Evolutionary conservation across 2,329 filamentous ascomycete species (phyloP).

Genomic region (Cytospora leucostoma): DNA sequence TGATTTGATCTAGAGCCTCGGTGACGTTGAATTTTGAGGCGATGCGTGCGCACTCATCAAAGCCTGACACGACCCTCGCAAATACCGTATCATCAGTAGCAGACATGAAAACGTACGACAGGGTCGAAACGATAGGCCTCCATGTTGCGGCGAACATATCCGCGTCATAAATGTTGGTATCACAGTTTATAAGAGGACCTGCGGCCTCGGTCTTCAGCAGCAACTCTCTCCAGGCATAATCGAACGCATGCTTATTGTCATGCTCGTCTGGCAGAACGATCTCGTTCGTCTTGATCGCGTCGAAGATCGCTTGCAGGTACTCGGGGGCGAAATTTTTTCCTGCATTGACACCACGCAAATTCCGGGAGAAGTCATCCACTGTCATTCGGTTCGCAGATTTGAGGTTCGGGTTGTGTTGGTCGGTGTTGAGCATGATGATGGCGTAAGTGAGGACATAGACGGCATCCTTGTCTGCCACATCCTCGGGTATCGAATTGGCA

Average conservation of each 20-base stretch:
- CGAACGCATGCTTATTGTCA: constrained; percentile 93
- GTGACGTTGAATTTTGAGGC: constrained; percentile 80
- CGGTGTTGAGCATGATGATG: constrained; percentile 96
- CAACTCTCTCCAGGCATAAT: constrained; percentile 96
- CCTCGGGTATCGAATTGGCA: constrained; percentile 66
- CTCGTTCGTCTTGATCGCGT: constrained; percentile 89
- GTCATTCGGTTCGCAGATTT: constrained; percentile 81
- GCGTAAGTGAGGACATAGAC: constrained; percentile 92
- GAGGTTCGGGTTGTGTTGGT: constrained; percentile 93
- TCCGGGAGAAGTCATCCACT: constrained; percentile 77
- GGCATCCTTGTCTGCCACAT: constrained; percentile 81
- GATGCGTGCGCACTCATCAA: constrained; percentile 93
- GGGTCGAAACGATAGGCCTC: constrained; percentile 89
- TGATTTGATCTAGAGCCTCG: constrained; percentile 89
- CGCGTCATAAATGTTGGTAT: constrained; percentile 93
- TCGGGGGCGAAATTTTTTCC: constrained; percentile 81
- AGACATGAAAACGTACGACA: constrained; percentile 99
- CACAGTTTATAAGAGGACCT: constrained; percentile 72
- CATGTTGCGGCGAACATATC: constrained; percentile 98
- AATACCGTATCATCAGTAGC: constrained; percentile 96
- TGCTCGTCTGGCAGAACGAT: constrained; percentile 98
- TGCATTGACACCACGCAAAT: constrained; percentile 86
- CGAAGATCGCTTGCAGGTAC: constrained; percentile 83
- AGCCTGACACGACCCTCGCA: constrained; percentile 87
- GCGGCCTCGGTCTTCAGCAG: constrained; percentile 80